phyloP scores from a whole-genome alignment of 1,284 basidiomycete species.

The Quambalaria eucalypti region DNA sequence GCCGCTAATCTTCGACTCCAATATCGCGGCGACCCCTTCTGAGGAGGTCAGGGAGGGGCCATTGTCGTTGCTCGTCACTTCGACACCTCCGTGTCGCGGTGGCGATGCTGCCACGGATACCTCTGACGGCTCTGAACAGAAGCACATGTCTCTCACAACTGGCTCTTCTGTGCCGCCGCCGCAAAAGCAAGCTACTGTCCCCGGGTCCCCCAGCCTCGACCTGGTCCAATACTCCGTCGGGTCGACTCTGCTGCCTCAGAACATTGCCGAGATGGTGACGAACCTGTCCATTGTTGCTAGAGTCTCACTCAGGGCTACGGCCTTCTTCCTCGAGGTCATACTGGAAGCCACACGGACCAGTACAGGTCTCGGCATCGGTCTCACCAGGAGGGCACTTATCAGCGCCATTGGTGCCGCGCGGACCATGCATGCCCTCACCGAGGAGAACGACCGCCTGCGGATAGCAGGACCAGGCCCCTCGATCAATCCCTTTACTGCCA shows the following conservation, averaged over 20 bases:
- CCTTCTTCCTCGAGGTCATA: constrained; percentile 37
- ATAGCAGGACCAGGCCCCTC: background rate
- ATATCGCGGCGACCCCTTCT: no score
- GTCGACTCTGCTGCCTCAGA: constrained; percentile 26
- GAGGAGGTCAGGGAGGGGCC: no score
- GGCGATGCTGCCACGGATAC: no score
- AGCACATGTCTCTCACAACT: no score
- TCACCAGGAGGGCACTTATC: constrained; percentile 33
- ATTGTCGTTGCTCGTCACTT: no score
- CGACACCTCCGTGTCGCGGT: no score
- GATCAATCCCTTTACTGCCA: constrained; percentile 11
- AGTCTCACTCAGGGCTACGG: constrained; percentile 31
- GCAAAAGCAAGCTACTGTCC: no score
- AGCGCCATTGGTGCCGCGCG: constrained; percentile 27
- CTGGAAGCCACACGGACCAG: constrained; percentile 27
- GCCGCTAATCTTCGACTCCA: no score
- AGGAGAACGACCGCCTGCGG: constrained; percentile 10
- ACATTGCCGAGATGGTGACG: constrained; percentile 31
- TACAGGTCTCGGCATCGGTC: constrained; percentile 25
- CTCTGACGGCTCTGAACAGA: no score
- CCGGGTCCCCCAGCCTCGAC: no score
- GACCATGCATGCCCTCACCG: constrained; percentile 21
- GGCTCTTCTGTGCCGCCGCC: no score
- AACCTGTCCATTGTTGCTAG: constrained; percentile 27
- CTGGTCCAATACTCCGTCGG: background rate